These are phyloP conservation scores for Amaranthus cruentus DNA, from an alignment of 148 eudicot genomes.

Conservation along the genomic window DNA sequence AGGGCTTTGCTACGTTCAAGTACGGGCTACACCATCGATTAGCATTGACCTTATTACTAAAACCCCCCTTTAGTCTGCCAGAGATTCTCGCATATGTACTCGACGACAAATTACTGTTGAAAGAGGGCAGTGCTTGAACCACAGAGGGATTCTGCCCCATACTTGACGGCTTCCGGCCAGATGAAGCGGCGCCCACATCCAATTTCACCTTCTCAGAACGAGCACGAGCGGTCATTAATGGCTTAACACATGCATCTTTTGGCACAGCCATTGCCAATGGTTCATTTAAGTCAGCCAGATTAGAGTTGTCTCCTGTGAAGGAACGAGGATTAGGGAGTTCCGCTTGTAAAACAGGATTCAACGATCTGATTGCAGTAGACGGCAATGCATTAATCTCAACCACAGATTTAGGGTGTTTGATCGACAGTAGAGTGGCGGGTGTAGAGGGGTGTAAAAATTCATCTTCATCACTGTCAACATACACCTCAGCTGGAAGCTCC, in stretches of 20 bases:
- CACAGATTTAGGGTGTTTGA: conserved; percentile 5
- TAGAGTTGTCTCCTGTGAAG: conserved; percentile 15
- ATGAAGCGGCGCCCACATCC: conserved; percentile 14
- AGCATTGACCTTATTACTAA: conserved; percentile 10
- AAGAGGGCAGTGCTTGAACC: conserved; percentile 37
- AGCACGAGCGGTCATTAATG: not conserved
- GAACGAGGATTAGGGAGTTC: conserved; percentile 9
- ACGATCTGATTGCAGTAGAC: conserved; percentile 2
- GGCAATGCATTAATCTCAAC: conserved; percentile 16
- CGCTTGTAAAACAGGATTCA: conserved; percentile 8
- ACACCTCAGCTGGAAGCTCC: conserved; percentile 53
- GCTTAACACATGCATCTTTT: conserved; percentile 6
- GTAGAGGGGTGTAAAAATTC: conserved; percentile 17
- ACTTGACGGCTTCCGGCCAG: conserved; percentile 12
- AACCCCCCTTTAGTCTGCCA: conserved; percentile 1
- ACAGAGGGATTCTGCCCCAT: conserved; percentile 16
- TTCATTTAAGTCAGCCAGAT: conserved; percentile 33
- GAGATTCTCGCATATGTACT: conserved; percentile 19
- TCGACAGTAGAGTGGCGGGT: conserved; percentile 22
- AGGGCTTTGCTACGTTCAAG: not conserved
- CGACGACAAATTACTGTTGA: not conserved
- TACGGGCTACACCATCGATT: conserved; percentile 12
- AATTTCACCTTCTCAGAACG: conserved; percentile 15
- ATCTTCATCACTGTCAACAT: conserved; percentile 37
- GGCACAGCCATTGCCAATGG: conserved; percentile 11